Evolutionary conservation across 495 filamentous ascomycete genomes (phyloP).

Genomic region (Penicillium pancosmium): DNA sequence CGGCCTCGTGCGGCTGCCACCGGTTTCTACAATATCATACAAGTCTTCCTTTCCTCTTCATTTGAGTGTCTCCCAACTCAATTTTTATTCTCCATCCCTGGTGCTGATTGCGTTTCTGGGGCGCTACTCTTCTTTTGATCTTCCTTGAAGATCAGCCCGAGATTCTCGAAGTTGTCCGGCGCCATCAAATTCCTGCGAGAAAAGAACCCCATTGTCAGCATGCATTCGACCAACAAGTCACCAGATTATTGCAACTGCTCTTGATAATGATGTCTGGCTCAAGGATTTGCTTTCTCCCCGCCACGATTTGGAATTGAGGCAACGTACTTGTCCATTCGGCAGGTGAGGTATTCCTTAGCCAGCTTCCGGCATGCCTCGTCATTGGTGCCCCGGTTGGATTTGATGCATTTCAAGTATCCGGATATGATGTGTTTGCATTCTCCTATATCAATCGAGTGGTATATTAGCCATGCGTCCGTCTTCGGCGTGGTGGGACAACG

Average conservation of each 20-base stretch:
- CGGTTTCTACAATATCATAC: constrained; percentile 27
- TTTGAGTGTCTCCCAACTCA: neutral
- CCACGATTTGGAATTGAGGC: neutral
- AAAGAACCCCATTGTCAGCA: neutral
- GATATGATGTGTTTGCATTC: constrained; percentile 91
- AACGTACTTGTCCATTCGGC: constrained; percentile 91
- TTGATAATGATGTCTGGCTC: no score
- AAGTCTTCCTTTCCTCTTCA: constrained; percentile 6
- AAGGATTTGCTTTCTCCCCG: neutral
- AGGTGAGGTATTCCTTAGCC: constrained; percentile 84
- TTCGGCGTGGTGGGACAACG: neutral
- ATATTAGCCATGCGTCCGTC: constrained; percentile 1
- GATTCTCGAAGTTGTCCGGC: constrained; percentile 87
- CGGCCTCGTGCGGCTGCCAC: neutral
- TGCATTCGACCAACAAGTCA: neutral
- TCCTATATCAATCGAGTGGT: constrained; percentile 57
- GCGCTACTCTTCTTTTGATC: constrained; percentile 20
- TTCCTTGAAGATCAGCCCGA: constrained; percentile 73
- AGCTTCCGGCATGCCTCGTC: constrained; percentile 80
- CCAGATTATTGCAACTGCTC: neutral
- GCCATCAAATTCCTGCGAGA: constrained; percentile 85
- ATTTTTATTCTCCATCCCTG: constrained; percentile 13
- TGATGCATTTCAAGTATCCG: constrained; percentile 82
- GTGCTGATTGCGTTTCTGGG: constrained; percentile 4
- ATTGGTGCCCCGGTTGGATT: constrained; percentile 77